Conservation (phyloP, 1,139 yeast species). For the Candida tetrigidarum region DNA sequence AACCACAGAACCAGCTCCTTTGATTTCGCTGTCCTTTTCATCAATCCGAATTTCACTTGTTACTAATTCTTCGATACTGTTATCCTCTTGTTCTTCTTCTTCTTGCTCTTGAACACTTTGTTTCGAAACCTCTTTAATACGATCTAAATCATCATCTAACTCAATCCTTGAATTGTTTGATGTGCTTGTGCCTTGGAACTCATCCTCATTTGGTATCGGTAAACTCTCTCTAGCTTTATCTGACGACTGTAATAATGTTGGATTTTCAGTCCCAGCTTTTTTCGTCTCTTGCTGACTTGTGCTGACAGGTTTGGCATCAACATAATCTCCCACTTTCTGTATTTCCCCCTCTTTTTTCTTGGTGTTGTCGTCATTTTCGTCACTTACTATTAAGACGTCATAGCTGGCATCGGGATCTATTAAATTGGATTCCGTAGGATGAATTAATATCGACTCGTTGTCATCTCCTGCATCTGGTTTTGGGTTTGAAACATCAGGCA, state of each 20-base stretch:
- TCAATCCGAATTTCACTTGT: background rate
- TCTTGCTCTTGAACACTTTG: background rate
- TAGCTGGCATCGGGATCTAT: conserved; percentile 2
- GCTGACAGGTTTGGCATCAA: conserved; percentile 1
- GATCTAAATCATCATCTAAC: conserved; percentile 20
- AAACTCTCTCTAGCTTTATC: no score
- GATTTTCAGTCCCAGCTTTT: background rate
- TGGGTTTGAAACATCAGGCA: background rate
- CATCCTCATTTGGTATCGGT: background rate
- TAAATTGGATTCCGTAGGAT: background rate
- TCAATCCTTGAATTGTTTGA: conserved; percentile 11
- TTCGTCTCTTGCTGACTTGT: background rate
- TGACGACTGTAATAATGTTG: no score
- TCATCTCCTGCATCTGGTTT: background rate
- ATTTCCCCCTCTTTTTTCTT: background rate
- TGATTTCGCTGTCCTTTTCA: background rate
- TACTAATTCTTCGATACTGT: conserved; percentile 1
- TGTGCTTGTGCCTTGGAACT: conserved; percentile 12
- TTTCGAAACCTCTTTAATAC: conserved; percentile 21
- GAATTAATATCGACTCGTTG: background rate
- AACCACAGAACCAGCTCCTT: no score
- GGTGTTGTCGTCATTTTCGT: background rate
- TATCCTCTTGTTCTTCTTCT: background rate
- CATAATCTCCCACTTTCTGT: background rate
- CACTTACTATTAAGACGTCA: background rate